Evolutionary conservation across 495 filamentous ascomycete genomes (phyloP).

Genomic region (Penicillium desertorum): DNA sequence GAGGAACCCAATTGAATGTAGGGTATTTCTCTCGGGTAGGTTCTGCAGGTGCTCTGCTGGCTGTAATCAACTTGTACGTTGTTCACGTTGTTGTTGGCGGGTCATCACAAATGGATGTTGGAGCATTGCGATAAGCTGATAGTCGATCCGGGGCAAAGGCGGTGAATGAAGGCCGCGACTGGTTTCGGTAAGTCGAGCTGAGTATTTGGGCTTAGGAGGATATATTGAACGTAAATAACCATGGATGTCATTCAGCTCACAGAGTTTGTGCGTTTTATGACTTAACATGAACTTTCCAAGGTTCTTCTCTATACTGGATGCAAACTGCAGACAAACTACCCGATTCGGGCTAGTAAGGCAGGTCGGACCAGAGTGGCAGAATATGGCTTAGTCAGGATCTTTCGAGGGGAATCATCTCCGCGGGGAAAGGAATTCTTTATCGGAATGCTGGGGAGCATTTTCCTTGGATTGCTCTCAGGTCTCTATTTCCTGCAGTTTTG

Average conservation of each 20-base stretch:
- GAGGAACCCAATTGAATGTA: neutral
- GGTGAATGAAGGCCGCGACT: neutral
- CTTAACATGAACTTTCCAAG: neutral
- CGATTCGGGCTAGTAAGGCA: neutral
- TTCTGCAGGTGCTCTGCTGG: neutral
- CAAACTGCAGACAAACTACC: neutral
- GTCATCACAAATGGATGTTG: neutral
- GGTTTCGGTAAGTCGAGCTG: neutral
- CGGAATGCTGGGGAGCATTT: slow-evolving; percentile 10
- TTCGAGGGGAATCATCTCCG: neutral
- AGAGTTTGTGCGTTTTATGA: neutral
- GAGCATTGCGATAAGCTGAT: slow-evolving; percentile 14
- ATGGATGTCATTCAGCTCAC: neutral
- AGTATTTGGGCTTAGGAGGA: neutral
- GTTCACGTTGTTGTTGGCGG: neutral
- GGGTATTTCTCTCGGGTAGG: neutral
- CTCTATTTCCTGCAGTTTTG: neutral
- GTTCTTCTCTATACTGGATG: neutral
- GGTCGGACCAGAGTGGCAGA: slow-evolving; percentile 8
- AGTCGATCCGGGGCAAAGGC: slow-evolving; percentile 31
- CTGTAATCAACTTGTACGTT: neutral
- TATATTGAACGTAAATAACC: neutral
- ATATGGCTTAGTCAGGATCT: slow-evolving; percentile 3
- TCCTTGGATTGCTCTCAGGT: neutral
- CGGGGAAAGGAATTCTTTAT: slow-evolving; percentile 14